phyloP scores from a whole-genome alignment of 768 basidiomycete species.

The Tephrocybe sp. region DNA sequence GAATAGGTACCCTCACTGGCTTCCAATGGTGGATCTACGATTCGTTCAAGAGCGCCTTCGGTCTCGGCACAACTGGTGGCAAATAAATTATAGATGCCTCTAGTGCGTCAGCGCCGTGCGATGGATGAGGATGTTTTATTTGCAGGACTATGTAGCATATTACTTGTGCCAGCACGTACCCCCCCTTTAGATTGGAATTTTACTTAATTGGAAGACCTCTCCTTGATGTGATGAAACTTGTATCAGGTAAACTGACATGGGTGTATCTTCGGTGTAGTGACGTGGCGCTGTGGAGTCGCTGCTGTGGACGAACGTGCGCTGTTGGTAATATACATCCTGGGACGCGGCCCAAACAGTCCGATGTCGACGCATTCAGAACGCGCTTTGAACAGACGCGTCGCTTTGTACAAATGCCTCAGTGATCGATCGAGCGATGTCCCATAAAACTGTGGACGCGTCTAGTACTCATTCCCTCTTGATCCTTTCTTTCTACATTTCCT shows the following conservation, averaged over 20 bases:
- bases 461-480: too few species aligned
- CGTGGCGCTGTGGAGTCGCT: too few species aligned
- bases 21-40: constrained; percentile 98
- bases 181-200: constrained; percentile 10
- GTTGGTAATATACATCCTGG: neutral
- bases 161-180: constrained; percentile 6
- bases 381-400: too few species aligned
- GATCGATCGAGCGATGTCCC: too few species aligned
- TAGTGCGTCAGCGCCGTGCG: neutral
- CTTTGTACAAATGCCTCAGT: too few species aligned
- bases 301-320: neutral
- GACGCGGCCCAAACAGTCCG: neutral
- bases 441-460: too few species aligned
- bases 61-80: constrained; percentile 85
- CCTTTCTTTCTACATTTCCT: too few species aligned
- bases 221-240: neutral
- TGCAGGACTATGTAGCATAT: constrained; percentile 6
- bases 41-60: constrained; percentile 79
- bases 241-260: neutral
- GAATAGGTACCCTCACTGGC: constrained; percentile 49
- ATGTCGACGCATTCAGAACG: too few species aligned
- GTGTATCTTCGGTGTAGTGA: neutral
- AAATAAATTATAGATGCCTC: constrained; percentile 46
- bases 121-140: constrained; percentile 1
- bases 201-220: constrained; percentile 4